These are phyloP conservation scores for Penicillium sp. DNA, from an alignment of 2,329 filamentous ascomycete species.

Conservation along the genomic window DNA sequence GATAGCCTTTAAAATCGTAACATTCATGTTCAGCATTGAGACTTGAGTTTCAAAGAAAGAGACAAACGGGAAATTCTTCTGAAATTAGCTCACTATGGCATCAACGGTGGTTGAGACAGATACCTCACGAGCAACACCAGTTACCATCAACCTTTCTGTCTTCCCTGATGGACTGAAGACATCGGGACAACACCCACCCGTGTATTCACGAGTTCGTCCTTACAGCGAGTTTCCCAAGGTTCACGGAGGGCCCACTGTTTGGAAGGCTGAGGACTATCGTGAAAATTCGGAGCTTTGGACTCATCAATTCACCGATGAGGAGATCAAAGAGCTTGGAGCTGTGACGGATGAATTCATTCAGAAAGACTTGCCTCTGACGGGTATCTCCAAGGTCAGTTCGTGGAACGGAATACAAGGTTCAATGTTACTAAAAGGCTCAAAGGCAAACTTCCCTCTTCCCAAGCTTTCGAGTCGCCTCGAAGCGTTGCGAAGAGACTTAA, in stretches of 20 bases:
- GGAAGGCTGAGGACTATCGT: constrained; percentile 68
- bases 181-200: constrained; percentile 72
- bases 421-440: neutral
- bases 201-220: constrained; percentile 66
- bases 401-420: too few species aligned
- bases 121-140: neutral
- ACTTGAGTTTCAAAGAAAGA: neutral
- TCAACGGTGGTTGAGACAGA: constrained; percentile 14
- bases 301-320: constrained; percentile 68
- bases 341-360: constrained; percentile 72
- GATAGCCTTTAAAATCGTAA: neutral
- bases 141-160: constrained; percentile 35
- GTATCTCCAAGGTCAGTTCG: constrained; percentile 63
- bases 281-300: constrained; percentile 71
- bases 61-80: too few species aligned
- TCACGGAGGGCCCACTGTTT: constrained; percentile 73
- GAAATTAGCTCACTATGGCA: constrained; percentile 10
- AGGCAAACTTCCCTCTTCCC: constrained; percentile 65
- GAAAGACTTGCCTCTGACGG: constrained; percentile 68
- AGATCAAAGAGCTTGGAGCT: constrained; percentile 68
- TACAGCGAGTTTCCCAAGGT: constrained; percentile 72
- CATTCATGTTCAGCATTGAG: neutral
- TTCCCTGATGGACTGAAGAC: constrained; percentile 70
- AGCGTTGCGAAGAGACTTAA: constrained; percentile 65
- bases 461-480: constrained; percentile 60